phyloP scores from a whole-genome alignment of 2,329 filamentous ascomycete species.

The Clonostachys rosea region DNA sequence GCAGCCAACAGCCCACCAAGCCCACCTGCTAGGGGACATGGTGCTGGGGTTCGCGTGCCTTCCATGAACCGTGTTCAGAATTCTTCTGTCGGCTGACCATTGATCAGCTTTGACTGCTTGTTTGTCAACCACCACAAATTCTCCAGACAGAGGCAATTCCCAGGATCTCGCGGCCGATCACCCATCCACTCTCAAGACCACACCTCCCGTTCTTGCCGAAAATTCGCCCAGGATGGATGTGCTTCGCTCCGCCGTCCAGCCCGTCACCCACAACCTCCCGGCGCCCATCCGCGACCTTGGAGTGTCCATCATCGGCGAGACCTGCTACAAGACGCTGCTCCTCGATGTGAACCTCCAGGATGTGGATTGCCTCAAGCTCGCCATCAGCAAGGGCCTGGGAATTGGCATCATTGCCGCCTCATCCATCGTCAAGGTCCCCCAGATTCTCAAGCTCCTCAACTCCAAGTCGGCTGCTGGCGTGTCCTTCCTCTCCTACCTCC shows the following conservation, averaged over 20 bases:
- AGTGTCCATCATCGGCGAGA: constrained; percentile 72
- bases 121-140: no score
- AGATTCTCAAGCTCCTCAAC: constrained; percentile 86
- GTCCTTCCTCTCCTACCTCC: constrained; percentile 84
- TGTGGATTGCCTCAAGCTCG: constrained; percentile 79
- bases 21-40: no score
- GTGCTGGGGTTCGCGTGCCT: no score
- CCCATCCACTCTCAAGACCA: no score
- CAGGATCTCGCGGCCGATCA: no score
- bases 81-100: no score
- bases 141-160: no score
- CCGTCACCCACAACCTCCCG: constrained; percentile 71
- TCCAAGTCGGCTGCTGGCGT: constrained; percentile 80
- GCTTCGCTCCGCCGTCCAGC: constrained; percentile 56
- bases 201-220: no score
- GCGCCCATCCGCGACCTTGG: constrained; percentile 69
- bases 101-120: no score
- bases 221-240: constrained; percentile 48
- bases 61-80: no score
- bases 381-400: constrained; percentile 86
- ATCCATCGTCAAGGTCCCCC: constrained; percentile 91
- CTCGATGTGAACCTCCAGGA: constrained; percentile 78
- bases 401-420: constrained; percentile 90
- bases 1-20: no score
- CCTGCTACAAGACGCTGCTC: constrained; percentile 82